Percentiles rank a stretch among this genome's conserved stretches.
phyloP scores from a whole-genome alignment of 2,329 filamentous ascomycete species.

The Didymella arachidicola region DNA sequence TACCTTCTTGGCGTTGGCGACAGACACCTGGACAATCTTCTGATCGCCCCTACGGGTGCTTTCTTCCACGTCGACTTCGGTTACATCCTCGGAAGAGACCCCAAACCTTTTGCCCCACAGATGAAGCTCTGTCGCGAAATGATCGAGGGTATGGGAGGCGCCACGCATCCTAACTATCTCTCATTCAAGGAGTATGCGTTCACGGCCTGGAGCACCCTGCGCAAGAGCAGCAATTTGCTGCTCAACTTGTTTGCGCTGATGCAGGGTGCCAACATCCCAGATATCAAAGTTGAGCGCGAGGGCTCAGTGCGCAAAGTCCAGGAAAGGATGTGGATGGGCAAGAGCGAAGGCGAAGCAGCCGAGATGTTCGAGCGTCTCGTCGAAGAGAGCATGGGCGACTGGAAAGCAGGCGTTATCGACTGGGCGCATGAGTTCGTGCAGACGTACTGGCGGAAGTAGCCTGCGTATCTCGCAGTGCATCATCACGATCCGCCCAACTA shows the following conservation, averaged over 20 bases:
- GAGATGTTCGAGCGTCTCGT: slow-evolving; percentile 87
- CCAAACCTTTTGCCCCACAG: slow-evolving; percentile 94
- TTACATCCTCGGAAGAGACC: slow-evolving; percentile 95
- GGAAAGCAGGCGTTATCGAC: slow-evolving; percentile 94
- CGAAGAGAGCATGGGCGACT: slow-evolving; percentile 81
- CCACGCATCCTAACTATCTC: slow-evolving; percentile 79
- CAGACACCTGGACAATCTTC: slow-evolving; percentile 91
- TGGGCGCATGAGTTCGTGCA: slow-evolving; percentile 93
- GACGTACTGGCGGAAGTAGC: slow-evolving; percentile 71
- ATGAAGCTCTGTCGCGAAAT: slow-evolving; percentile 99
- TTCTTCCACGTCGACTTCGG: slow-evolving; percentile 99
- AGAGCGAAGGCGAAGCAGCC: slow-evolving; percentile 91
- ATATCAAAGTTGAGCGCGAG: slow-evolving; percentile 90
- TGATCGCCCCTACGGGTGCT: slow-evolving; percentile 86
- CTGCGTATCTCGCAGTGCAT: not conserved
- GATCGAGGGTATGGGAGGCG: slow-evolving; percentile 97
- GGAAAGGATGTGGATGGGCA: slow-evolving; percentile 90
- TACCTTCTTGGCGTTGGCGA: slow-evolving; percentile 97
- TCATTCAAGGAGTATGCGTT: slow-evolving; percentile 97
- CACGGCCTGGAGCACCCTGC: slow-evolving; percentile 87
- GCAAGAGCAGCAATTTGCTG: slow-evolving; percentile 89
- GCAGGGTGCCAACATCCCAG: slow-evolving; percentile 96
- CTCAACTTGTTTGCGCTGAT: slow-evolving; percentile 95
- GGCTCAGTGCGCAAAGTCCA: slow-evolving; percentile 95
- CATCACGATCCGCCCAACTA: not conserved